A percentile compares a stretch with the other conserved stretches of the same genome.
These are phyloP conservation scores for Colletotrichum chrysophilum DNA, from an alignment of 2,329 filamentous ascomycete species.

Conservation along the genomic window DNA sequence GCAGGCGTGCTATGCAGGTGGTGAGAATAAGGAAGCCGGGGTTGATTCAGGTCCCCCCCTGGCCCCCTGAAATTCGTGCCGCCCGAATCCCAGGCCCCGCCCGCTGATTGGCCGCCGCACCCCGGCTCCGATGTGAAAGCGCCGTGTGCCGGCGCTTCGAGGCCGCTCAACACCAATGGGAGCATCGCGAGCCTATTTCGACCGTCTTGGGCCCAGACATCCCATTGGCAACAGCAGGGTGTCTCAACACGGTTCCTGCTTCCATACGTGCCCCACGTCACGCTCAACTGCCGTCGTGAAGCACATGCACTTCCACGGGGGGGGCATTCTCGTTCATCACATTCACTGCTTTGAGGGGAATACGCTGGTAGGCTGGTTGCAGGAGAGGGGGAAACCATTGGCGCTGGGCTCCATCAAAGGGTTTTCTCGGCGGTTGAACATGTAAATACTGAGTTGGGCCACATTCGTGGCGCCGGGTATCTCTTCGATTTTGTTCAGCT, in stretches of 20 bases:
- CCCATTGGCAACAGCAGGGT: background rate
- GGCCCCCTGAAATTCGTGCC: slow-evolving; percentile 5
- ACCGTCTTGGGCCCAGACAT: background rate
- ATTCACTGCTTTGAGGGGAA: background rate
- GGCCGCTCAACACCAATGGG: slow-evolving; percentile 19
- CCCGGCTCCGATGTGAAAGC: slow-evolving; percentile 21
- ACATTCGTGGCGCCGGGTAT: slow-evolving; percentile 23
- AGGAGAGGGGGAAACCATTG: background rate
- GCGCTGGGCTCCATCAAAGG: background rate
- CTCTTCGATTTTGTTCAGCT: slow-evolving; percentile 18
- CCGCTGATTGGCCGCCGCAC: slow-evolving; percentile 15
- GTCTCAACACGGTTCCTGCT: slow-evolving; percentile 9
- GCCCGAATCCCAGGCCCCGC: slow-evolving; percentile 1
- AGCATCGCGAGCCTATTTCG: slow-evolving; percentile 10
- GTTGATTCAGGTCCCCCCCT: background rate
- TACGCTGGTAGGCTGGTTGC: background rate
- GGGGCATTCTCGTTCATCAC: background rate
- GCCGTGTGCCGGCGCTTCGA: slow-evolving; percentile 24
- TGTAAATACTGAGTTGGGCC: slow-evolving; percentile 23
- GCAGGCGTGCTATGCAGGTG: background rate
- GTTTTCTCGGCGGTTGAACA: background rate
- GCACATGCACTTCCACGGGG: background rate
- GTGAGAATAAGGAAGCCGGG: background rate
- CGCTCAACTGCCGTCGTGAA: slow-evolving; percentile 4
- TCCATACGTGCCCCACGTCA: background rate